A percentile compares a stretch with the other conserved stretches of the same genome.
These are phyloP conservation scores for Funneliformis mosseae DNA, from an alignment of 192 early-diverging fungal genomes.

Conservation along the genomic window DNA sequence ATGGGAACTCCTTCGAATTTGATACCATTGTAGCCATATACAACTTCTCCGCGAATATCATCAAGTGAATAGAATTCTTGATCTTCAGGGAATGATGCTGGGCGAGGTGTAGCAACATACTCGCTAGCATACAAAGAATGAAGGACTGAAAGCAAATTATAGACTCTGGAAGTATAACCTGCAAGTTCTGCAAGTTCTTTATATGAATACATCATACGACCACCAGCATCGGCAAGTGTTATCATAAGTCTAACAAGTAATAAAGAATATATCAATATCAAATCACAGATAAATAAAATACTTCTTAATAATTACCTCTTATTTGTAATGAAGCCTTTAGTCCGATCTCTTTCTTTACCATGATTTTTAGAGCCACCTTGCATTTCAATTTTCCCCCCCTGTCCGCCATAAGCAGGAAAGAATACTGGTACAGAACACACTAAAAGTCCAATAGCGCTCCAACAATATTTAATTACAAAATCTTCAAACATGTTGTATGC, in stretches of 20 bases:
- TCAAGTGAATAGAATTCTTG: conserved; percentile 46
- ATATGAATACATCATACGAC: conserved; percentile 96
- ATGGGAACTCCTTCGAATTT: conserved; percentile 88
- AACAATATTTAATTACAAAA: conserved; percentile 96
- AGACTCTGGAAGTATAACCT: conserved; percentile 87
- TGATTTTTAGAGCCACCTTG: background rate
- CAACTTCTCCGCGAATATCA: conserved; percentile 60
- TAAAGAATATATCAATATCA: background rate
- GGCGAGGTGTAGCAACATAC: conserved; percentile 23
- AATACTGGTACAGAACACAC: conserved; percentile 89
- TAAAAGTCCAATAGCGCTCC: conserved; percentile 88
- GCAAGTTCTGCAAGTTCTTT: conserved; percentile 92
- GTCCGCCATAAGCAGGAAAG: conserved; percentile 60
- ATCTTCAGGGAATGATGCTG: conserved; percentile 21
- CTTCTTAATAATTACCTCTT: conserved; percentile 54
- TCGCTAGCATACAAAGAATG: conserved; percentile 66
- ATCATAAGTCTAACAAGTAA: conserved; percentile 68
- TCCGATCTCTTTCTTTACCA: conserved; percentile 54
- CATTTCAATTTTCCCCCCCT: conserved; percentile 46
- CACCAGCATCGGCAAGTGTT: conserved; percentile 89
- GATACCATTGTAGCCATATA: conserved; percentile 68
- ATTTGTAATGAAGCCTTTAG: conserved; percentile 90
- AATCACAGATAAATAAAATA: background rate
- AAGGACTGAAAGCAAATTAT: conserved; percentile 81
- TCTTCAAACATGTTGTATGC: conserved; percentile 94